Conservation (phyloP, 129 eudicot genomes). For the Artemisia tridentata region DNA sequence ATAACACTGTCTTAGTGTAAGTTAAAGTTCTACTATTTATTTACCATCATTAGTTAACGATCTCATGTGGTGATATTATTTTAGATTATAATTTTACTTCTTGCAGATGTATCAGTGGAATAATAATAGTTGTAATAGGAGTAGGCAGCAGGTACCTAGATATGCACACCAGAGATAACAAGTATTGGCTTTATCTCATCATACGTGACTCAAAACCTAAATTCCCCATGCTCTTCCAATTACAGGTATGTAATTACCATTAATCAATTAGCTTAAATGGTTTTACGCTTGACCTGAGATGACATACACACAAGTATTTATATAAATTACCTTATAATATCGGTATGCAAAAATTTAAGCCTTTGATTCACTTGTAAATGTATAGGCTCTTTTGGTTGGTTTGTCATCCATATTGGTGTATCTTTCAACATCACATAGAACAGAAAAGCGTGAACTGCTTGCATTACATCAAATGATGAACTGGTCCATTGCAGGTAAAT, state of each 20-base stretch:
- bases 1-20: slow-evolving; percentile 91
- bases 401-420: slow-evolving; percentile 77
- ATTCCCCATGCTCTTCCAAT: slow-evolving; percentile 58
- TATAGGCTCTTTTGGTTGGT: slow-evolving; percentile 71
- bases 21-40: slow-evolving; percentile 20
- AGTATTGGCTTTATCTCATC: slow-evolving; percentile 53
- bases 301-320: not conserved
- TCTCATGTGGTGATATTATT: not conserved
- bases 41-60: slow-evolving; percentile 13
- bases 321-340: not conserved
- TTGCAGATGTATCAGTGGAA: slow-evolving; percentile 68
- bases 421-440: slow-evolving; percentile 88
- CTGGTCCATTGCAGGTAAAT: slow-evolving; percentile 87
- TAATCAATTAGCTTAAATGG: not conserved
- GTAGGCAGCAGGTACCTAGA: slow-evolving; percentile 60
- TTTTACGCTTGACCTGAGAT: not conserved
- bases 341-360: not conserved
- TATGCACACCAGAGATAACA: slow-evolving; percentile 43
- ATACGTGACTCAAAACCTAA: slow-evolving; percentile 47
- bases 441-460: slow-evolving; percentile 81
- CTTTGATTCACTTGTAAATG: slow-evolving; percentile 8
- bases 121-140: slow-evolving; percentile 62
- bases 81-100: not conserved
- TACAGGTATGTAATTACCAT: slow-evolving; percentile 55
- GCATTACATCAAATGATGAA: slow-evolving; percentile 77